phyloP scores from a whole-genome alignment of 805 yeast genomes.

The Schwanniomyces occidentalis region DNA sequence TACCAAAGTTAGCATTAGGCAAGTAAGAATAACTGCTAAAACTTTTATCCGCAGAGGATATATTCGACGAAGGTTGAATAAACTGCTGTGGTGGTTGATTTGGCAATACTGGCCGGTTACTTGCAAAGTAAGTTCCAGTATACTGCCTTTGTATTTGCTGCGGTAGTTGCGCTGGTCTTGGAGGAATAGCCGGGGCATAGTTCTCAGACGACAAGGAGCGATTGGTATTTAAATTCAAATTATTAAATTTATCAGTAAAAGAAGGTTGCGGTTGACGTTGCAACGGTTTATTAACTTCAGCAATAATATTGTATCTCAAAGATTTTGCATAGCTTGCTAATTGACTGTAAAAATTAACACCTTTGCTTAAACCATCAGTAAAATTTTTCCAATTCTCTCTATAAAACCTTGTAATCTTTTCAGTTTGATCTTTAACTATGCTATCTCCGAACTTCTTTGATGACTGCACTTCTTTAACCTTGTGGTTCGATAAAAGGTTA shows the following conservation, averaged over 20 bases:
- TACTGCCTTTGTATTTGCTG: not conserved
- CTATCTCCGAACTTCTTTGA: constrained; percentile 41
- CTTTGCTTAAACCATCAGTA: constrained; percentile 58
- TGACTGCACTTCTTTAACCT: constrained; percentile 41
- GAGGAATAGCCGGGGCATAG: not conserved
- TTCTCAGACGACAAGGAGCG: not conserved
- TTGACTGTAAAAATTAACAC: constrained; percentile 61
- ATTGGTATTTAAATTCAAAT: constrained; percentile 5
- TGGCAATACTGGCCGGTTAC: not conserved
- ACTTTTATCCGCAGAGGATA: too few species aligned
- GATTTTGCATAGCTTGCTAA: constrained; percentile 32
- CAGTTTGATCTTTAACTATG: constrained; percentile 29
- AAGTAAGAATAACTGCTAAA: too few species aligned
- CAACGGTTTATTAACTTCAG: not conserved
- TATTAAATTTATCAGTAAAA: constrained; percentile 7
- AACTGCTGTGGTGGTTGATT: not conserved
- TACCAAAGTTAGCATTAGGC: not conserved
- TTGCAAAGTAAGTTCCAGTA: not conserved
- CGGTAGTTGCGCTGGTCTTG: not conserved
- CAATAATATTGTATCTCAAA: constrained; percentile 8
- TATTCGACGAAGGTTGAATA: too few species aligned
- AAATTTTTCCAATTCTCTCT: constrained; percentile 56
- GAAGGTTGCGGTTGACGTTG: constrained; percentile 1
- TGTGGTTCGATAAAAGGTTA: constrained; percentile 23
- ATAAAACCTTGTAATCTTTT: constrained; percentile 48